These are phyloP conservation scores for Cnidoscolus chayamansa DNA, from an alignment of 441 rosid genomes.

Conservation along the genomic window DNA sequence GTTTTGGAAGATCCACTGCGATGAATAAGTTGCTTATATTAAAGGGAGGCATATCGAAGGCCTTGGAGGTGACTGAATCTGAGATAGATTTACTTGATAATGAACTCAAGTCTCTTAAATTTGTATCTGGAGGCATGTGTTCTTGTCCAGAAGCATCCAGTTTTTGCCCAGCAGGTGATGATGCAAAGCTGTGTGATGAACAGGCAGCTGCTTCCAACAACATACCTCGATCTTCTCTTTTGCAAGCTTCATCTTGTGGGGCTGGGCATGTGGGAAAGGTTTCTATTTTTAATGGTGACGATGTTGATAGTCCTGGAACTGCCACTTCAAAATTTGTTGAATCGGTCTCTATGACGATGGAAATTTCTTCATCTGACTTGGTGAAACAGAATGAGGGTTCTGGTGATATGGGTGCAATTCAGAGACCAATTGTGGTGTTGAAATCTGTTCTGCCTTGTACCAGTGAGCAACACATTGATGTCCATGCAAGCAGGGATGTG, in stretches of 20 bases:
- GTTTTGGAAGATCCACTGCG: conserved; percentile 51
- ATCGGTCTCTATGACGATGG: conserved; percentile 27
- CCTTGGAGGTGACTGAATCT: conserved; percentile 70
- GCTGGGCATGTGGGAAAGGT: conserved; percentile 33
- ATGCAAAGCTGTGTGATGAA: conserved; percentile 33
- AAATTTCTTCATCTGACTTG: conserved; percentile 29
- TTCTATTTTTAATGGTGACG: conserved; percentile 45
- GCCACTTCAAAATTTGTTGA: conserved; percentile 62
- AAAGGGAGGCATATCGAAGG: conserved; percentile 67
- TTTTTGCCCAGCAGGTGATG: conserved; percentile 32
- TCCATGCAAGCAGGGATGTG: conserved; percentile 32
- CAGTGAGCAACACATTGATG: conserved; percentile 22
- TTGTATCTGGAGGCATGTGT: conserved; percentile 35
- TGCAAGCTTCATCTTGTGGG: conserved; percentile 44
- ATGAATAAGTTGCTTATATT: conserved; percentile 59
- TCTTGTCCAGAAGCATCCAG: conserved; percentile 34
- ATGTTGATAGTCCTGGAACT: conserved; percentile 65
- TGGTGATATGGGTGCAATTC: conserved; percentile 30
- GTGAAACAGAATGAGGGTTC: conserved; percentile 29
- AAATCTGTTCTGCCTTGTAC: conserved; percentile 24
- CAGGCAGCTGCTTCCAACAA: conserved; percentile 27
- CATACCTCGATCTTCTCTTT: conserved; percentile 40
- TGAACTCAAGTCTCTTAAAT: conserved; percentile 56
- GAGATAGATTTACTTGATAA: conserved; percentile 89
- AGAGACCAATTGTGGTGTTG: conserved; percentile 20